Evolutionary conservation across 2,329 filamentous ascomycete species (phyloP), one percentile per base, ranked within the genome.

Genomic region (Hypoxylon sp.): DNA sequence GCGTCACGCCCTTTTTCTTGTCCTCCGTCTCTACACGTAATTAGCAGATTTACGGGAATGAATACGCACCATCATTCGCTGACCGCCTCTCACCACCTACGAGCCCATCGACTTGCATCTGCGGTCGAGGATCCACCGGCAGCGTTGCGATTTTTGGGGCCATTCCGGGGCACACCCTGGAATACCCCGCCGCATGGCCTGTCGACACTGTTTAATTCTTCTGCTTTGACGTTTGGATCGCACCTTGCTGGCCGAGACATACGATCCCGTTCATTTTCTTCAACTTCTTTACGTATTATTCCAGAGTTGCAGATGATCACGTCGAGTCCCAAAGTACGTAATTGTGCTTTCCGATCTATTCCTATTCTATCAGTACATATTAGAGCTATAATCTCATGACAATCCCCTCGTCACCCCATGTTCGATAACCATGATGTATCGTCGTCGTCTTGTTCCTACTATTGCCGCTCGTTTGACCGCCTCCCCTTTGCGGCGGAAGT

Each of bases 131-230:
- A 50, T 62, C 59, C 59, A 62, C 59, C 19, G 32, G 10, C n/a
- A 56, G 44, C 17, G 19, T 50, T 29, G 55, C 46, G 55, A 59
- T 50, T 60, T 48, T 44, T 48, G 51, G 59, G 39, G 6, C 59
- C 50, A 55, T 55, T 62, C 51, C 52, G 51, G 37, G 35, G 31
- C 27, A 55, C 19, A 39, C 59, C 51, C 53, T 62, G 51, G 47
- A 50, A 62, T 62, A 62, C 59, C 59, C 59, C 59, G 52, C 59
- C 29, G 44, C 48, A 35, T 37, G 50, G 39, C 32, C 24, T 54
- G 57, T 51, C 39, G 46, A 19, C 17, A 17, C 17, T 44, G 39
- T 44, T 44, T 44, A 7, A 44, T 44, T 44, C n/a, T 42, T 31
- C 31, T 15, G 32, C 11, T 37, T 37, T 13, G 32, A 15, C 8